Evolutionary conservation across 2,329 filamentous ascomycete genomes (phyloP).

Genomic region (Diaporthe sp.): DNA sequence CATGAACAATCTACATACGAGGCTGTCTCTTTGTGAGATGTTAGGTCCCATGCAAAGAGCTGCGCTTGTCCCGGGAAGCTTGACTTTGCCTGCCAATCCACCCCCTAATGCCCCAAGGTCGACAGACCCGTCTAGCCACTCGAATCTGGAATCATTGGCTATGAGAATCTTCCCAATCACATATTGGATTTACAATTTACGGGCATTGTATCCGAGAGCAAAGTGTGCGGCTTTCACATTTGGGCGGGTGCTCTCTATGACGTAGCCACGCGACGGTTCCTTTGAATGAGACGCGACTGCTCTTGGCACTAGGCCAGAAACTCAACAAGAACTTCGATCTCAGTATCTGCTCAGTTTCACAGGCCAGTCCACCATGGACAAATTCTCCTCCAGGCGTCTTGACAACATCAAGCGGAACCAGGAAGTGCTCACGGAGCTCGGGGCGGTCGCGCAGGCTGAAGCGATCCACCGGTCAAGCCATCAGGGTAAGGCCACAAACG

Average conservation of each 20-base stretch:
- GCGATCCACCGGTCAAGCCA: slow-evolving; percentile 43
- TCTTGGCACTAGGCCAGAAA: not conserved
- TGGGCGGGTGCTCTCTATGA: not conserved
- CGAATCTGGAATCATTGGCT: too few species aligned
- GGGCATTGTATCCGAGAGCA: not conserved
- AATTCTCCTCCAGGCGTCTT: slow-evolving; percentile 60
- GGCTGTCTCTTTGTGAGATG: too few species aligned
- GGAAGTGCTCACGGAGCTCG: slow-evolving; percentile 61
- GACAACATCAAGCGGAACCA: slow-evolving; percentile 65
- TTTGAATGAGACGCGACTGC: not conserved
- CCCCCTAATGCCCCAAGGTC: not conserved
- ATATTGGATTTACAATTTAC: not conserved
- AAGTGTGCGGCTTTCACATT: too few species aligned
- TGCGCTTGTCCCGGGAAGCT: not conserved
- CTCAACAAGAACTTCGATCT: too few species aligned
- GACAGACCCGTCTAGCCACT: not conserved
- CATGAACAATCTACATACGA: not conserved
- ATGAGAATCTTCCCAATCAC: too few species aligned
- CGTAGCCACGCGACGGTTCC: slow-evolving; percentile 1
- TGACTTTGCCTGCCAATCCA: not conserved
- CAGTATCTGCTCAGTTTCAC: not conserved
- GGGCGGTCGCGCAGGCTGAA: slow-evolving; percentile 53
- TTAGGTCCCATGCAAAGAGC: not conserved
- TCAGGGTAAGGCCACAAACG: too few species aligned
- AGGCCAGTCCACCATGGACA: slow-evolving; percentile 36